Base-by-base conservation (phyloP, 305 asterid species). In the Salvia sclarea region DNA sequence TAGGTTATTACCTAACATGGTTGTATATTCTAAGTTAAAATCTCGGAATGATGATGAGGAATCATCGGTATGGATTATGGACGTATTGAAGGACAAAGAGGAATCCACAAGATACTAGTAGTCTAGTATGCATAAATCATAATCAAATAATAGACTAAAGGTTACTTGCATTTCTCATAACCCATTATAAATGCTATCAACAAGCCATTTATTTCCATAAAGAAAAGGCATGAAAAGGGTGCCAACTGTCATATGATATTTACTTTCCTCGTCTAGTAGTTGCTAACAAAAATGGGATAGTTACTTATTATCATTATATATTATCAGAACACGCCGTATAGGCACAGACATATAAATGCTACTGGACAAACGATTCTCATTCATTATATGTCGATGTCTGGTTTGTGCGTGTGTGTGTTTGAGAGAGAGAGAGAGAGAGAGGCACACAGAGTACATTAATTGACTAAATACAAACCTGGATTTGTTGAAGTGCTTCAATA, bases 391-490 rank as follows among this genome's bases (percentile, higher is more conserved):
- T 43, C 37, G 18, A 56, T 33, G 16, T 7, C 22, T 38, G 35
- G n/a, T 14, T 1, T 14, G 14, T 18, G n/a, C 6, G 60, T 38
- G 48, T 18, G 24, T 40, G 50, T 21, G 64, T 24, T 11, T 1
- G 43, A 24, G 45, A 37, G 64, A 47, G 28, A 33, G 24, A 13
- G 64, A 2, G 62, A 28, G 61, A 22, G 17, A 41, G 14, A 35
- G 41, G 44, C 49, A 21, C 43, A 38, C 60, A 24, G 22, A 54
- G 66, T 45, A 30, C 47, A 50, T 45, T 57, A 61, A 45, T 66
- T 44, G 79, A 61, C 47, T 52, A 61, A 56, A 64, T 45, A 80
- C 88, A 69, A 71, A 91, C 96, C 96, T 89, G 89, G 49, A 88
- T 78, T 67, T 84, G 76, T 81, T 80, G 84, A 73, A 92, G 84